These are phyloP conservation scores for Fusarium newnesense DNA, from an alignment of 2,329 filamentous ascomycete genomes.

Conservation along the genomic window DNA sequence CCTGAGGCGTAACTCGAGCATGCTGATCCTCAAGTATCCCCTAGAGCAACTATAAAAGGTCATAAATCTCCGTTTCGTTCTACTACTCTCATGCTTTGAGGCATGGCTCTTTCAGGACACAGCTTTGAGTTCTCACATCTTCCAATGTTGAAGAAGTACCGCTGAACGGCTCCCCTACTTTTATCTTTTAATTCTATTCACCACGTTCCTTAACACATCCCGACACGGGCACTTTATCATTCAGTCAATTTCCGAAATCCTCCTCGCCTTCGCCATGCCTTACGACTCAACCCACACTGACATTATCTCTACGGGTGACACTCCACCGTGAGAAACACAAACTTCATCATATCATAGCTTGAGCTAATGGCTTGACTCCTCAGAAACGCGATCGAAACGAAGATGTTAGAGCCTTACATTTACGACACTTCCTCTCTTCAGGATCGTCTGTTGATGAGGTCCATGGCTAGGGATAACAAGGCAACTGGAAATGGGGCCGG, in stretches of 20 bases:
- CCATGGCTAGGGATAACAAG: background rate
- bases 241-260: background rate
- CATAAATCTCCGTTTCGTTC: background rate
- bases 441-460: conserved; percentile 9
- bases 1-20: background rate
- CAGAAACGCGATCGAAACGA: background rate
- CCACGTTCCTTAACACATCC: conserved; percentile 1
- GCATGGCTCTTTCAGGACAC: conserved; percentile 3
- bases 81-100: background rate
- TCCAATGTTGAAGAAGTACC: conserved; percentile 1
- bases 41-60: background rate
- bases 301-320: background rate
- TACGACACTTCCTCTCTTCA: conserved; percentile 5
- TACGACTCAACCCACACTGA: background rate
- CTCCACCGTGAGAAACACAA: background rate
- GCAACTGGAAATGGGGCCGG: background rate
- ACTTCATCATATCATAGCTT: background rate
- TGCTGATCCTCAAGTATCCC: background rate
- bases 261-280: background rate
- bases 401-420: conserved; percentile 5
- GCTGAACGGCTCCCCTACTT: background rate
- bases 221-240: background rate
- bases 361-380: background rate
- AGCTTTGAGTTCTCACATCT: background rate
- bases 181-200: background rate